Conservation (phyloP, 805 yeast genomes). For the Lipomyces kockii region DNA sequence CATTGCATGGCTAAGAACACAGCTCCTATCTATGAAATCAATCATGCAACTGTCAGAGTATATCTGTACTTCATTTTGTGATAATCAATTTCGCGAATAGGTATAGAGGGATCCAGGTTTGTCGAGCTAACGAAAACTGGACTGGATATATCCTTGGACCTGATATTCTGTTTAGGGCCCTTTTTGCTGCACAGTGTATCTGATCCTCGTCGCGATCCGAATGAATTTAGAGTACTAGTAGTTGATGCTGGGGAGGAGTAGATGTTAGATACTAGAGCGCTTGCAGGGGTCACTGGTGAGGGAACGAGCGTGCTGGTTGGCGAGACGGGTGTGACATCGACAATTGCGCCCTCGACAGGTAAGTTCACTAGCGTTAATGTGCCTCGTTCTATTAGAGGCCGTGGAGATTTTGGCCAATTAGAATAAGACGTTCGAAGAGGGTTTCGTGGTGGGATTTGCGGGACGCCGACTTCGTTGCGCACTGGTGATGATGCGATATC, state of each 20-base stretch:
- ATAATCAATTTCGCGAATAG: conserved; percentile 2
- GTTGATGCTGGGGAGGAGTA: background rate
- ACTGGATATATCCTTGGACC: conserved; percentile 9
- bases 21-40: too few species aligned
- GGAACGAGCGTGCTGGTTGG: background rate
- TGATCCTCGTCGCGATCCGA: conserved; percentile 4
- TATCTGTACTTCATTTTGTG: conserved; percentile 2
- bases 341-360: background rate
- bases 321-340: background rate
- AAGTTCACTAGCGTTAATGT: background rate
- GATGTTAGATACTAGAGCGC: background rate
- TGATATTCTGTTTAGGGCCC: background rate
- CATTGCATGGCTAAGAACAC: too few species aligned
- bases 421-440: background rate
- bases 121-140: conserved; percentile 13
- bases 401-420: background rate
- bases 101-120: conserved; percentile 8
- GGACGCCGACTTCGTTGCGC: background rate
- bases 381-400: background rate
- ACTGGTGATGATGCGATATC: background rate
- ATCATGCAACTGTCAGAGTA: background rate
- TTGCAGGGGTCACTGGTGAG: background rate
- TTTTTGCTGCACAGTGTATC: background rate
- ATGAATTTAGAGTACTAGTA: background rate
- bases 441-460: background rate